Base-by-base conservation (phyloP, 495 filamentous ascomycete species). In the Bacidia rubella region DNA sequence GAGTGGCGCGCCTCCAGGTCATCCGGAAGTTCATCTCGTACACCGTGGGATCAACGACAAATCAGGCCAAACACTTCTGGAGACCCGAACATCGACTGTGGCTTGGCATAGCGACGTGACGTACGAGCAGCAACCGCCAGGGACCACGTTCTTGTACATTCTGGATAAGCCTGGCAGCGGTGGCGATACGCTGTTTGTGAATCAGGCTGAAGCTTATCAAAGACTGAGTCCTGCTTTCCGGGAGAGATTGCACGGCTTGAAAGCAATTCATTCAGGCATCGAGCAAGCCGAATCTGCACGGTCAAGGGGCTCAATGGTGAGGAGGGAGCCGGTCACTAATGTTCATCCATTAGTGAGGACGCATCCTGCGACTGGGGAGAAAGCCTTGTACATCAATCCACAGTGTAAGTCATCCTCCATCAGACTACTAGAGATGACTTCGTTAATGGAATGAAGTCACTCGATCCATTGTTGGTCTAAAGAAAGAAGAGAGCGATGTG, bases 91-190 rank as follows among this genome's bases (percentile, higher is more conserved):
- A 1, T 82, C 73, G 58, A 80, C 76, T n/a, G 79, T 85, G 0
- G 74, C 80, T 1, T 90, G 86, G 86, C 86, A 90, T 65, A 82
- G 79, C 1, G 87, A 94, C 65, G 83, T 90, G 0, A 82, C 79
- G 3, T 90, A 88, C 62, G 87, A 94, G 70, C 58, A 73, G 52
- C 86, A 92, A 65, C 85, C 87, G n/a, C 86, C 87, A 0, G 86
- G 87, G 49, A 90, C 85, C 0, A 88, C 86, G 0, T 87, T 92
- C 66, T 65, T 94, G 29, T 88, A 87, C 63, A 71, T 84, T 47
- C 77, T 92, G 23, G 86, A 92, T 62, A 78, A 70, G 38, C 86
- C 87, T n/a, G 70, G 74, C 51, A 75, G 78, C 0, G 86, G 87
- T 19, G 86, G 87, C 38, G 87, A 94, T 59, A 94, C 87, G 0